Evolutionary conservation across 805 yeast genomes (phyloP).

Genomic region (Ascoidea tarda): DNA sequence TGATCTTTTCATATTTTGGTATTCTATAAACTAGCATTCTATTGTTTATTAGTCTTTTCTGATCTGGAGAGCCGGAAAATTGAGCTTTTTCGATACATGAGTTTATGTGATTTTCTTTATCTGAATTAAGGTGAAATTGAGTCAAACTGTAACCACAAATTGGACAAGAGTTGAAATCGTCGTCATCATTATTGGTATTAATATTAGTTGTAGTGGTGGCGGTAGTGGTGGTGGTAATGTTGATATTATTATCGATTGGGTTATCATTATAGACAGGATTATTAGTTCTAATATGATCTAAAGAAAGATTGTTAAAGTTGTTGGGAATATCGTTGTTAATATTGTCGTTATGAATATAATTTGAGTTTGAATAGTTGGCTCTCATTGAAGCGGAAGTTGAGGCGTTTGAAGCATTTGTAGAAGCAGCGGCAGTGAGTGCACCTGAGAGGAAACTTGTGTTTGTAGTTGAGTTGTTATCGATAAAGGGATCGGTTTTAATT

Average conservation of each 20-base stretch:
- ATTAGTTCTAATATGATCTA: conserved; percentile 1
- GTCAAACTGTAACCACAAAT: conserved; percentile 21
- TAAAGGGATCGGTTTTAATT: too few species aligned
- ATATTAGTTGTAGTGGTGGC: too few species aligned
- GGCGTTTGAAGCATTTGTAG: not conserved
- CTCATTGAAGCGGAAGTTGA: not conserved
- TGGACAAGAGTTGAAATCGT: conserved; percentile 15
- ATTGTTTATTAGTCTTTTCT: conserved; percentile 38
- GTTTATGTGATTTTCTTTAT: conserved; percentile 54
- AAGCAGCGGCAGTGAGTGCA: not conserved
- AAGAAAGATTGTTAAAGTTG: conserved; percentile 16
- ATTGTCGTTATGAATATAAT: not conserved
- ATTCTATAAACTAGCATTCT: conserved; percentile 72
- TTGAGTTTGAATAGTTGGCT: not conserved
- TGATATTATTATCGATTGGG: too few species aligned
- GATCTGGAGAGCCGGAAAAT: conserved; percentile 46
- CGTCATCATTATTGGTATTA: conserved; percentile 6
- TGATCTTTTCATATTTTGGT: conserved; percentile 10
- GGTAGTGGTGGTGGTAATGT: too few species aligned
- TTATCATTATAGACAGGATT: too few species aligned
- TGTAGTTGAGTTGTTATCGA: not conserved
- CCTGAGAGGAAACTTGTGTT: not conserved
- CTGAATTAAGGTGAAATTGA: conserved; percentile 14
- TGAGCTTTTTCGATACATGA: conserved; percentile 50
- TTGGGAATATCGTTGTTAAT: too few species aligned